These are phyloP conservation scores for Parasarocladium wereldwijsianum DNA, from an alignment of 2,329 filamentous ascomycete species.

Conservation along the genomic window DNA sequence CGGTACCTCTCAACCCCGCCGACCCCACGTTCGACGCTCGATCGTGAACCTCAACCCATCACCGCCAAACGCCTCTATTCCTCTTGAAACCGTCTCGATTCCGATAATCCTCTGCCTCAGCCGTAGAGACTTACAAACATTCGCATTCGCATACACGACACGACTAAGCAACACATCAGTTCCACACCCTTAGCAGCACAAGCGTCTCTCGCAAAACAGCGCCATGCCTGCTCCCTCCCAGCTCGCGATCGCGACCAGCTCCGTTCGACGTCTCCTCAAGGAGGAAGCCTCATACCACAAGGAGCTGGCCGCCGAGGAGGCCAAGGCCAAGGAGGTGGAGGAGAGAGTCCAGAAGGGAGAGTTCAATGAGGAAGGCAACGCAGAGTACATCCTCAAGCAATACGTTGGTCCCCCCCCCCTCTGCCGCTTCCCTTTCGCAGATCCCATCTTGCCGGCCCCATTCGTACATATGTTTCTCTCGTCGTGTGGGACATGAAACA, in stretches of 20 bases:
- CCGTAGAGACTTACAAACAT: no score
- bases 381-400: conserved; percentile 67
- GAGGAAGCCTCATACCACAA: conserved; percentile 85
- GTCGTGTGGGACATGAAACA: no score
- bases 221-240: conserved; percentile 63
- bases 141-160: no score
- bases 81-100: no score
- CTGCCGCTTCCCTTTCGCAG: neutral
- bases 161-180: conserved; percentile 1
- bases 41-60: no score
- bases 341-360: conserved; percentile 36
- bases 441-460: neutral
- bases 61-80: no score
- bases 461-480: neutral
- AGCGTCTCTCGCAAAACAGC: conserved; percentile 3
- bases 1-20: no score
- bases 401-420: conserved; percentile 43
- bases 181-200: neutral
- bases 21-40: no score
- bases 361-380: conserved; percentile 54
- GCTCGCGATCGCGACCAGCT: conserved; percentile 65
- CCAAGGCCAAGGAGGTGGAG: conserved; percentile 54
- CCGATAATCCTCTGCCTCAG: no score
- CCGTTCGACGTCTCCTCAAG: conserved; percentile 73
- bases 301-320: conserved; percentile 63